Base-by-base conservation (phyloP, 1,284 basidiomycete species). In the Xerocomus nothofagi region DNA sequence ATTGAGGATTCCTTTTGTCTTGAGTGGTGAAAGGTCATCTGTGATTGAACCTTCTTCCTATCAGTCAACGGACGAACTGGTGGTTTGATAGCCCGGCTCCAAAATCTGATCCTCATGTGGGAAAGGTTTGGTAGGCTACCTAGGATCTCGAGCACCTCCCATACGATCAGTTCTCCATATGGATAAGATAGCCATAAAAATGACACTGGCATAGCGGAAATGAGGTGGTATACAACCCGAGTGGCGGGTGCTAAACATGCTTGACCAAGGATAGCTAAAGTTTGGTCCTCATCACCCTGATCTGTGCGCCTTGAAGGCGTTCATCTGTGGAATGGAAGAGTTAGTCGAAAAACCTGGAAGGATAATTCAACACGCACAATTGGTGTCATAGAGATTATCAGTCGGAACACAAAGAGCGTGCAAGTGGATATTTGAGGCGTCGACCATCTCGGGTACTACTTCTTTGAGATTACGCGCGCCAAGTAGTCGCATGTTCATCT, bases 401-500 rank as follows among this genome's bases (percentile, higher is more conserved):
- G 72, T 73, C 0, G 89, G 88, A 6, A 86, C 82, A 1, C 81
- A 58, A 6, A 82, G 83, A 18, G 80, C 66, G 59, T 89, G 88
- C 34, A 76, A 70, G 40, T 75, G 74, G 32, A 94, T 72, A 44
- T 82, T 83, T 2, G 82, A 79, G 12, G 85, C 84, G 61, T 97
- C 93, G 20, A 98, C 91, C 94, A 97, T 94, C 39, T 84, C 80
- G 0, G 89, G 89, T 0, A 84, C 82, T 47, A 97, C 73, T 48
- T 96, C 90, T 41, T 78, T 78, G 46, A 97, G 68, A 0, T 80
- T 88, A 2, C 80, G 81, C 0, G 93, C 93, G 6, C 94, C 94
- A 23, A 98, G 72, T 6, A 96, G 75, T 18, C 92, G 84, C 81
- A 96, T 80, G 70, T 91, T 92, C 88, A 93, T 96, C 73, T 93